Conservation (phyloP, 768 basidiomycete species). For the Ramaria rubella region DNA sequence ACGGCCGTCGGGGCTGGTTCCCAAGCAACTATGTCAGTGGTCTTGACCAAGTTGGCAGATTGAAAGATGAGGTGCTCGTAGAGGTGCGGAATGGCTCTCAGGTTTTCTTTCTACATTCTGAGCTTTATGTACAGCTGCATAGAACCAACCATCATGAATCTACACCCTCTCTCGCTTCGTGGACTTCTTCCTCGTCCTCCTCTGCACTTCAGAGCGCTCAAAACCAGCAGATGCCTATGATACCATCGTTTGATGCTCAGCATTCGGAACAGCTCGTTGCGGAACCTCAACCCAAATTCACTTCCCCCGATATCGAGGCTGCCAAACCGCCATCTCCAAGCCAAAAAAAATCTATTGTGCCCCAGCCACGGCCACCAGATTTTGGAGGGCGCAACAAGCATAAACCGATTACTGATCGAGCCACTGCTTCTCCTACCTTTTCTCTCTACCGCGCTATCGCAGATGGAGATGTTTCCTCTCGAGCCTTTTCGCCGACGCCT, state of each 20-base stretch:
- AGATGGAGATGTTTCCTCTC: neutral
- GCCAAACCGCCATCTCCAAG: neutral
- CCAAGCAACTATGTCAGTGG: slow-evolving; percentile 91
- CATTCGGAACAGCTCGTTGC: neutral
- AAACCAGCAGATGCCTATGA: neutral
- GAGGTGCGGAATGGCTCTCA: slow-evolving; percentile 1
- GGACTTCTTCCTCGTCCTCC: neutral
- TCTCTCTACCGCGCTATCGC: slow-evolving; percentile 9
- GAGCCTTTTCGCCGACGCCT: slow-evolving; percentile 1
- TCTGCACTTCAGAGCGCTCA: neutral
- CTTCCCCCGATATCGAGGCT: neutral
- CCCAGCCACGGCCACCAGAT: neutral
- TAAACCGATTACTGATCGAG: neutral
- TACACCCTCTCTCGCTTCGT: slow-evolving; percentile 6
- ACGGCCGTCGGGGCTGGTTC: slow-evolving; percentile 91
- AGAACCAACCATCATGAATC: neutral
- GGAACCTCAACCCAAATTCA: neutral
- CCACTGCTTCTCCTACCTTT: slow-evolving; percentile 2
- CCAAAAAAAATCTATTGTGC: neutral
- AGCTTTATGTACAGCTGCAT: neutral
- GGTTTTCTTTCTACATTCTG: neutral
- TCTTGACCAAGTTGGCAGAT: slow-evolving; percentile 7
- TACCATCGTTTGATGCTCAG: neutral
- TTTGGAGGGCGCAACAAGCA: neutral
- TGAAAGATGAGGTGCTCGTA: slow-evolving; percentile 8